Conservation (phyloP, 2,329 filamentous ascomycete genomes). For the Aspergillus jensenii region DNA sequence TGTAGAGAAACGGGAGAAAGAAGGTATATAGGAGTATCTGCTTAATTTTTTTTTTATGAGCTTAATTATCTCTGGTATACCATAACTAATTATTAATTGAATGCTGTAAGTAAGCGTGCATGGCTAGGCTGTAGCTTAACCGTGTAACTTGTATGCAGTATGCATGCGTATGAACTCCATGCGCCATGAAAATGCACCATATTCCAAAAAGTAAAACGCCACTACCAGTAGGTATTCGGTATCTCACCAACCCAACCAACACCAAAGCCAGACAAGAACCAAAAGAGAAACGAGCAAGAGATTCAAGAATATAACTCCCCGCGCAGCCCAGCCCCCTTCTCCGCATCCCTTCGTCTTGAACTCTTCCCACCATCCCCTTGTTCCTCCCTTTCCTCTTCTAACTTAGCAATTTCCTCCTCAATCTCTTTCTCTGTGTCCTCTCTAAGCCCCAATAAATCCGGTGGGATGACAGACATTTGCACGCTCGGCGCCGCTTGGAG, state of each 20-base stretch:
- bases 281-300: constrained; percentile 3
- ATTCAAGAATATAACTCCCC: constrained; percentile 39
- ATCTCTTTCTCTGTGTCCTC: constrained; percentile 51
- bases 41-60: constrained; percentile 1
- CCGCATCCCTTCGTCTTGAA: constrained; percentile 35
- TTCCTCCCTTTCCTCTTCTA: constrained; percentile 43
- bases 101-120: neutral
- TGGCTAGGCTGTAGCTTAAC: neutral
- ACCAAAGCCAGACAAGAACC: constrained; percentile 9
- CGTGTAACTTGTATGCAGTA: neutral
- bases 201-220: constrained; percentile 4
- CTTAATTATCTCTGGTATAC: neutral
- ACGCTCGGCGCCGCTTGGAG: constrained; percentile 83
- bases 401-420: constrained; percentile 41
- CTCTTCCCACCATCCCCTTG: constrained; percentile 27
- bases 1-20: neutral
- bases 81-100: neutral
- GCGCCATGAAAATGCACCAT: constrained; percentile 5
- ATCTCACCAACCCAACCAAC: constrained; percentile 3
- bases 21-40: constrained; percentile 3
- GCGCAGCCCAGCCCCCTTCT: constrained; percentile 32
- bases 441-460: constrained; percentile 63
- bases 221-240: neutral
- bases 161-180: neutral
- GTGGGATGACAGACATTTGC: constrained; percentile 77